Evolutionary conservation across 345 rosid species (phyloP).

Genomic region (Moricandia moricandioides): DNA sequence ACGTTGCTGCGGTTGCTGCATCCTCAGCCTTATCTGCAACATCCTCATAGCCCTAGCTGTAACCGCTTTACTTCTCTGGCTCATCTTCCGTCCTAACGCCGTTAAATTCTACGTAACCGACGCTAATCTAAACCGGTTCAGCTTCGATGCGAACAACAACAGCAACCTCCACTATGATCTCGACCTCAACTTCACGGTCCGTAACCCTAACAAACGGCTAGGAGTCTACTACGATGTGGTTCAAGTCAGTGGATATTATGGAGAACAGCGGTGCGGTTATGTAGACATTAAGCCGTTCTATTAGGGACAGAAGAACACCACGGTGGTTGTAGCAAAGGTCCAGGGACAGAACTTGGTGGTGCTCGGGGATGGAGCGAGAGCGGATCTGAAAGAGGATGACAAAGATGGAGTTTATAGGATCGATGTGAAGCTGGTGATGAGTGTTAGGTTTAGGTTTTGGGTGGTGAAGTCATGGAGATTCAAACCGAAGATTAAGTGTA

Average conservation of each 20-base stretch:
- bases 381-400: slow-evolving; percentile 38
- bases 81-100: slow-evolving; percentile 60
- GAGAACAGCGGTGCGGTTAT: slow-evolving; percentile 40
- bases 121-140: slow-evolving; percentile 46
- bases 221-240: slow-evolving; percentile 51
- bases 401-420: slow-evolving; percentile 44
- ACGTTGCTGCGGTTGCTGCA: slow-evolving; percentile 53
- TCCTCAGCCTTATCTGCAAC: slow-evolving; percentile 49
- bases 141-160: slow-evolving; percentile 34
- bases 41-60: slow-evolving; percentile 47
- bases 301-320: slow-evolving; percentile 75
- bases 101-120: slow-evolving; percentile 48
- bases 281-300: slow-evolving; percentile 44
- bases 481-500: slow-evolving; percentile 54
- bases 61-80: slow-evolving; percentile 49
- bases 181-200: slow-evolving; percentile 47
- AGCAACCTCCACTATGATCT: slow-evolving; percentile 44
- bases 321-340: slow-evolving; percentile 38
- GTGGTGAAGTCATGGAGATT: slow-evolving; percentile 44
- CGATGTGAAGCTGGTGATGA: slow-evolving; percentile 46
- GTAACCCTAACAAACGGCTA: slow-evolving; percentile 64
- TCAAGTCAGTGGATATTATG: slow-evolving; percentile 43
- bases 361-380: slow-evolving; percentile 31
- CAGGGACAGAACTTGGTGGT: slow-evolving; percentile 36
- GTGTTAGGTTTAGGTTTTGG: slow-evolving; percentile 63